Evolutionary conservation across 352 stramenopile species (phyloP), one percentile per base, ranked within the genome.

Genomic region (Pythium rhizo-oryzae): DNA sequence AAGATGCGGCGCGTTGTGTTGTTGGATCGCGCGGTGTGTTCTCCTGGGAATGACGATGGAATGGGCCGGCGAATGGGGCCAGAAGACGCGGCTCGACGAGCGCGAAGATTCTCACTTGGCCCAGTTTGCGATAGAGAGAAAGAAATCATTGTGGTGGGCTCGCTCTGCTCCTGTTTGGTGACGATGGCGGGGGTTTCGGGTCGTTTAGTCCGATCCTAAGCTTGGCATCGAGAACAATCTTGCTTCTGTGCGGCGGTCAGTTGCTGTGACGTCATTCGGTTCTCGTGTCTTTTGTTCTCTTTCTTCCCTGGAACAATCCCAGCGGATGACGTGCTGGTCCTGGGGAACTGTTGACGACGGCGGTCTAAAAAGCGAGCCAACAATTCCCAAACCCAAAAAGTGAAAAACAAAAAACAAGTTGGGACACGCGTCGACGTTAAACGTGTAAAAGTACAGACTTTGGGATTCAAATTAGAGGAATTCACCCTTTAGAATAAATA

Each of bases 401-500:
- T 41, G 28, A 41, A 41, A 41, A 15, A 41, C 6, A 47, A 47
- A 47, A 15, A 47, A n/a, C 41, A 16, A 66, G 16, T 46, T 51
- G 51, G 60, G 24, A 66, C 59, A 59, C 49, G 59, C 41, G 41
- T 47, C 7, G 41, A 47, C 15, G 18, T 47, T 21, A 47, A n/a
- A 53, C 53, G 13, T 30, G 28, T 56, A 53, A 51, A 37, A 44
- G n/a, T 35, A 57, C 24, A 43, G 37, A 43, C 23, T 46, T 58
- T 66, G 33, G 30, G 30, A 58, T 58, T 56, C 21, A 51, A 44
- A 52, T 58, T 60, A 44, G 13, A 62, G 39, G 24, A 59, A 53
- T 59, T 66, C 24, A 23, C n/a, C 49, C 59, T 30, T 49, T 33
- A 9, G 59, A 58, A 62, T 67, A 67, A 67, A 67, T 67, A 67